Conservation (phyloP, 345 rosid genomes). For the Populus simonii region DNA sequence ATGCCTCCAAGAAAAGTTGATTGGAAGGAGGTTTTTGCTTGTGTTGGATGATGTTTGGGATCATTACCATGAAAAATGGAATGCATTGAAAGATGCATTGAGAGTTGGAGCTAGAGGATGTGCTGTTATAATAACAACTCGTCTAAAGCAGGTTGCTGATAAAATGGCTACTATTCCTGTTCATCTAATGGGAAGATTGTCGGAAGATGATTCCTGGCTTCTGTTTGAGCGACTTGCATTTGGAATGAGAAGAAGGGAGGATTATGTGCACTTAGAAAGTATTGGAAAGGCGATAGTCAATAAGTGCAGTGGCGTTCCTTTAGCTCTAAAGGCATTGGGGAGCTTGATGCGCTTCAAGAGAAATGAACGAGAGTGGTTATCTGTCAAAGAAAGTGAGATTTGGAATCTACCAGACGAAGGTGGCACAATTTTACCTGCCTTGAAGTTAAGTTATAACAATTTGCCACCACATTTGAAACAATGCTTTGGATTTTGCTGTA, state of each 20-base stretch:
- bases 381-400: too few species aligned
- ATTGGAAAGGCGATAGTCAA: constrained; percentile 10
- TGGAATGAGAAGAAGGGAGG: not conserved
- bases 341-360: constrained; percentile 3
- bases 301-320: constrained; percentile 18
- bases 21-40: constrained; percentile 6
- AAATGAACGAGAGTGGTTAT: not conserved
- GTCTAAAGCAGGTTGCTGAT: not conserved
- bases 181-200: not conserved
- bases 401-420: not conserved
- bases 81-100: not conserved
- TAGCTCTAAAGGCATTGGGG: constrained; percentile 8
- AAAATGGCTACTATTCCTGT: not conserved
- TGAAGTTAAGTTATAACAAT: constrained; percentile 8
- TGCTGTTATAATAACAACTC: not conserved
- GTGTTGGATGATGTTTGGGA: constrained; percentile 12
- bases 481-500: constrained; percentile 3
- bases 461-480: not conserved
- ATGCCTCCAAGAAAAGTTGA: not conserved
- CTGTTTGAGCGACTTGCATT: constrained; percentile 10
- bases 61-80: not conserved
- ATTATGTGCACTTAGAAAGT: not conserved
- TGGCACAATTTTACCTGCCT: not conserved
- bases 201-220: constrained; percentile 8
- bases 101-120: constrained; percentile 8